Conservation (phyloP, 164 flowering plant genomes). For the Brasenia schreberi region DNA sequence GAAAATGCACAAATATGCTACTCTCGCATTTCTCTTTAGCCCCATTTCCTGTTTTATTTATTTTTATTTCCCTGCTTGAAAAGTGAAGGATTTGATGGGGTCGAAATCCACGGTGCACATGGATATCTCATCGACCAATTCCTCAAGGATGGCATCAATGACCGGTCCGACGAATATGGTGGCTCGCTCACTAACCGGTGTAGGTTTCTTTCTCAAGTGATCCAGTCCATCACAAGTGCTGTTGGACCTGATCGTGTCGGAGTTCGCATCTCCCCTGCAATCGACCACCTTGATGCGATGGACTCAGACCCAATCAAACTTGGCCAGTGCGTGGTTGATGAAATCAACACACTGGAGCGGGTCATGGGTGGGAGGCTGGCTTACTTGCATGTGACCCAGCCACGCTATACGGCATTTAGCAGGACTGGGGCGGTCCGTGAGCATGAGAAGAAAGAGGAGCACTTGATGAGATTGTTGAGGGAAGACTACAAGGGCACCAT, state of each 20-base stretch:
- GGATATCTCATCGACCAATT: conserved; percentile 32
- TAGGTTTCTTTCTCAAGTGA: conserved; percentile 14
- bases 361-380: conserved; percentile 14
- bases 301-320: conserved; percentile 23
- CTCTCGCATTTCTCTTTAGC: neutral
- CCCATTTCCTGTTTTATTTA: neutral
- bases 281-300: conserved; percentile 23
- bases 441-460: conserved; percentile 15
- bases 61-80: neutral
- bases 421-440: conserved; percentile 14
- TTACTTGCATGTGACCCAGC: conserved; percentile 27
- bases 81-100: conserved; percentile 28
- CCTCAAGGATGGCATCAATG: conserved; percentile 33
- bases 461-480: conserved; percentile 14
- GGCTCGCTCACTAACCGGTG: conserved; percentile 22
- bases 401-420: conserved; percentile 23
- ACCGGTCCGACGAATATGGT: conserved; percentile 30
- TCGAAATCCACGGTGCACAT: conserved; percentile 27
- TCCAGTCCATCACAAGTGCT: conserved; percentile 16
- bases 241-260: conserved; percentile 30
- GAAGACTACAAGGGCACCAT: conserved; percentile 20
- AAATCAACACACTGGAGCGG: conserved; percentile 15
- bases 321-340: conserved; percentile 16
- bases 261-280: conserved; percentile 24
- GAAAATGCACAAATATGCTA: too few relatives aligned